These are phyloP conservation scores for Barnettozyma botsteinii DNA, from an alignment of 805 yeast genomes.

Conservation along the genomic window DNA sequence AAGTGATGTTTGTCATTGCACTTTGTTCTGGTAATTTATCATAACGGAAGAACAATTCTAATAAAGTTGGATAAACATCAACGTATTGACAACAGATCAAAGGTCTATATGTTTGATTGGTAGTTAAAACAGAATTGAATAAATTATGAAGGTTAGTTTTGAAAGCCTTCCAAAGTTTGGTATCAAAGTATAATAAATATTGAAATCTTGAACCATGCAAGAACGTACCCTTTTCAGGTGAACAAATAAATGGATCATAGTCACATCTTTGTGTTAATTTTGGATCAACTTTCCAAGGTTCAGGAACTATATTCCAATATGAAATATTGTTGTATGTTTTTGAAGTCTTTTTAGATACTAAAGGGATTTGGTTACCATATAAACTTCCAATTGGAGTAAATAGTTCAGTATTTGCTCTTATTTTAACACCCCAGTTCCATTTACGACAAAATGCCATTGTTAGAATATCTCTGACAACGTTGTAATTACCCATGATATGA, in stretches of 20 bases:
- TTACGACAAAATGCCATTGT: slow-evolving; percentile 53
- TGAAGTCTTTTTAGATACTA: slow-evolving; percentile 3
- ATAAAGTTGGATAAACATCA: slow-evolving; percentile 71
- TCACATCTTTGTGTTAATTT: slow-evolving; percentile 41
- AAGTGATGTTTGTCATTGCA: slow-evolving; percentile 61
- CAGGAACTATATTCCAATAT: slow-evolving; percentile 37
- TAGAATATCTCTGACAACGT: slow-evolving; percentile 41
- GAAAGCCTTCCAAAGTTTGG: slow-evolving; percentile 63
- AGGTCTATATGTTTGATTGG: slow-evolving; percentile 49
- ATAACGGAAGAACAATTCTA: slow-evolving; percentile 58
- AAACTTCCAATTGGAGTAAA: slow-evolving; percentile 9
- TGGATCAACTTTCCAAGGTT: slow-evolving; percentile 42
- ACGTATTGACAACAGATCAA: slow-evolving; percentile 74
- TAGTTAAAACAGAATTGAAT: slow-evolving; percentile 57
- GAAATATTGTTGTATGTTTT: slow-evolving; percentile 7
- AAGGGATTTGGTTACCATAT: slow-evolving; percentile 15
- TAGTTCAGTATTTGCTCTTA: slow-evolving; percentile 1
- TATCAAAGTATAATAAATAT: slow-evolving; percentile 50
- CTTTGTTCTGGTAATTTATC: slow-evolving; percentile 81
- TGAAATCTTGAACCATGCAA: slow-evolving; percentile 39
- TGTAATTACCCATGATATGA: slow-evolving; percentile 44
- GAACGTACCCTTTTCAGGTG: not conserved
- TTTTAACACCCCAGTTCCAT: slow-evolving; percentile 52
- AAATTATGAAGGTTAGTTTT: slow-evolving; percentile 56
- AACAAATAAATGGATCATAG: slow-evolving; percentile 27